Evolutionary conservation across 306 rosid genomes (phyloP).

Genomic region (Prunus armeniaca): DNA sequence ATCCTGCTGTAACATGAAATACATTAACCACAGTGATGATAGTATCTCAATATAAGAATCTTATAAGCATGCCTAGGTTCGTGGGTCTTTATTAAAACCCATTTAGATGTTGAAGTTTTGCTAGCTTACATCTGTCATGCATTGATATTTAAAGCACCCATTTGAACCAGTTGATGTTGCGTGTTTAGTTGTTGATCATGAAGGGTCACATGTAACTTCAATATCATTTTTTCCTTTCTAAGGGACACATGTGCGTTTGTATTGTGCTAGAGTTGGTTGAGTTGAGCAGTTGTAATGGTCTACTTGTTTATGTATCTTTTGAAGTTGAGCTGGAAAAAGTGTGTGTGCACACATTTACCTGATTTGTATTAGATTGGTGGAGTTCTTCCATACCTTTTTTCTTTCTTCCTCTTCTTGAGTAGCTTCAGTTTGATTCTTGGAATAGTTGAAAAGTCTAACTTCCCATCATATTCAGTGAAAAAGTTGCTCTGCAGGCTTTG

Average conservation of each 20-base stretch:
- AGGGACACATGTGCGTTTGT: neutral
- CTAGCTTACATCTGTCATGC: neutral
- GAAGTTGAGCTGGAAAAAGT: neutral
- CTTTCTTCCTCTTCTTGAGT: neutral
- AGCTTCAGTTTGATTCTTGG: neutral
- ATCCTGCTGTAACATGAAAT: neutral
- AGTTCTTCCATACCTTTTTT: neutral
- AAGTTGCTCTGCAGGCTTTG: conserved; percentile 72
- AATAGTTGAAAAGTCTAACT: neutral
- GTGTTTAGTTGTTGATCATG: neutral
- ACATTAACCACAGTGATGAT: neutral
- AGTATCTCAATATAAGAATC: neutral
- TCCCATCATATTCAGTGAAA: conserved; percentile 60
- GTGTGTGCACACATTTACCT: neutral
- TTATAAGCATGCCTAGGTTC: neutral
- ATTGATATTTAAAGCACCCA: neutral
- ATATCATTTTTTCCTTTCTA: neutral
- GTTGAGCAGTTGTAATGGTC: neutral
- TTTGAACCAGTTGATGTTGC: neutral
- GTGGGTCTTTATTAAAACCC: neutral
- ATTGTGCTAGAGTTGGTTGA: neutral
- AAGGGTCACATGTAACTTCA: neutral
- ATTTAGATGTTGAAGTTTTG: neutral
- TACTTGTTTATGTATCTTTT: neutral
- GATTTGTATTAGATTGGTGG: neutral